Percentiles rank a stretch among this genome's conserved stretches.
These are phyloP conservation scores for Mycosphaerella sp. DNA, from an alignment of 2,329 filamentous ascomycete species.

Conservation along the genomic window DNA sequence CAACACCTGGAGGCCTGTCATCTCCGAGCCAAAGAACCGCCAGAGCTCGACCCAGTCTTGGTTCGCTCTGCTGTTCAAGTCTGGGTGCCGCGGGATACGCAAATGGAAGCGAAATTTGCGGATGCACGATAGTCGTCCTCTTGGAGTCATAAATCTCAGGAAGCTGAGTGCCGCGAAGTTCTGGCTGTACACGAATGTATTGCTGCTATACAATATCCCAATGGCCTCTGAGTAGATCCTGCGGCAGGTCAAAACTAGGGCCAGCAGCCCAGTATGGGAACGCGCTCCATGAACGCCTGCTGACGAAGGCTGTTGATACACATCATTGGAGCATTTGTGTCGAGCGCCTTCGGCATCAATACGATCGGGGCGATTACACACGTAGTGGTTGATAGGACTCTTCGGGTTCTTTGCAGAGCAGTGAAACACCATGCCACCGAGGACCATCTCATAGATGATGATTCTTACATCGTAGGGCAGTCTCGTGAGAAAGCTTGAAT, in stretches of 20 bases:
- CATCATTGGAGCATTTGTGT: slow-evolving; percentile 26
- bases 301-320: slow-evolving; percentile 17
- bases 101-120: slow-evolving; percentile 30
- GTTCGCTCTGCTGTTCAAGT: slow-evolving; percentile 26
- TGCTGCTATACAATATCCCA: slow-evolving; percentile 29
- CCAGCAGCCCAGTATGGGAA: slow-evolving; percentile 25
- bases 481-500: slow-evolving; percentile 24
- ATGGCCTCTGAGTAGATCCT: slow-evolving; percentile 31
- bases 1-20: slow-evolving; percentile 28
- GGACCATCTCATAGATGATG: slow-evolving; percentile 33
- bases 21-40: slow-evolving; percentile 28
- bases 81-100: slow-evolving; percentile 31
- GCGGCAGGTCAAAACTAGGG: slow-evolving; percentile 30
- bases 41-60: slow-evolving; percentile 32
- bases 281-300: slow-evolving; percentile 18
- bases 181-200: slow-evolving; percentile 33
- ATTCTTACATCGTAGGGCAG: slow-evolving; percentile 32
- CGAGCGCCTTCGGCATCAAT: slow-evolving; percentile 24
- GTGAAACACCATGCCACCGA: slow-evolving; percentile 29
- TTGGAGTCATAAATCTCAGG: slow-evolving; percentile 29
- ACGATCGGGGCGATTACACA: slow-evolving; percentile 25
- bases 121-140: slow-evolving; percentile 25
- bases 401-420: slow-evolving; percentile 24
- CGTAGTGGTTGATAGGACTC: slow-evolving; percentile 26
- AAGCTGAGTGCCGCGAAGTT: slow-evolving; percentile 31